Percentiles rank a stretch among this genome's conserved stretches.
Conservation (phyloP, 2,329 filamentous ascomycete species). For the Colletotrichum sp. region DNA sequence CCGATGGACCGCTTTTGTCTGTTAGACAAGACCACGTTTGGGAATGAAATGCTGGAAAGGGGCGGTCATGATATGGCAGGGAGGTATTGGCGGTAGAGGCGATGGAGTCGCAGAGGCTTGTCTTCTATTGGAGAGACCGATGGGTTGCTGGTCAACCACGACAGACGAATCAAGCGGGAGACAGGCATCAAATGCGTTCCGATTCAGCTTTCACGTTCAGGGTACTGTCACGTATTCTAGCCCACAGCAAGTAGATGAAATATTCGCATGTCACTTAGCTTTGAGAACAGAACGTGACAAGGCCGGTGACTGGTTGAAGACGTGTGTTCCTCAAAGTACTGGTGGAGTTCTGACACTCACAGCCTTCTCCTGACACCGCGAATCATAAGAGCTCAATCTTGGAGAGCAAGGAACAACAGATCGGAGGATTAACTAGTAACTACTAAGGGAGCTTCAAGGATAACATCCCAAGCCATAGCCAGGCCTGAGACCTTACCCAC, state of each 20-base stretch:
- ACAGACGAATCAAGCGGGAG: no score
- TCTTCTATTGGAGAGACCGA: neutral
- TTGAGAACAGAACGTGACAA: neutral
- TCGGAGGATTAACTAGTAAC: neutral
- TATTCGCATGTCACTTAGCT: no score
- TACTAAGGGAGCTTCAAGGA: neutral
- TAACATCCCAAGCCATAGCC: neutral
- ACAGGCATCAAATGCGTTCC: neutral
- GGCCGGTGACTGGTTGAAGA: neutral
- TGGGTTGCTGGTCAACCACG: no score
- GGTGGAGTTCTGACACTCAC: neutral
- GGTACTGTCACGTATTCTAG: neutral
- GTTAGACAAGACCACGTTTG: neutral
- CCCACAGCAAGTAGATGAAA: neutral
- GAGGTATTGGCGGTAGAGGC: neutral
- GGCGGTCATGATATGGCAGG: neutral
- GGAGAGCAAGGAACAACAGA: neutral
- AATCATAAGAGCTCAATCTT: neutral
- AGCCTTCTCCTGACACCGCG: neutral
- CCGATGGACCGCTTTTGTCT: neutral
- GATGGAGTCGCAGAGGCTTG: neutral
- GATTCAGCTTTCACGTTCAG: fast-evolving
- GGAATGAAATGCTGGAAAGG: neutral
- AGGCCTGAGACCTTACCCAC: neutral
- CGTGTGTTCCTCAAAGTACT: neutral